A percentile compares a stretch with the other conserved stretches of the same genome.
Conservation (phyloP, 768 basidiomycete species). For the Mycena maculata region DNA sequence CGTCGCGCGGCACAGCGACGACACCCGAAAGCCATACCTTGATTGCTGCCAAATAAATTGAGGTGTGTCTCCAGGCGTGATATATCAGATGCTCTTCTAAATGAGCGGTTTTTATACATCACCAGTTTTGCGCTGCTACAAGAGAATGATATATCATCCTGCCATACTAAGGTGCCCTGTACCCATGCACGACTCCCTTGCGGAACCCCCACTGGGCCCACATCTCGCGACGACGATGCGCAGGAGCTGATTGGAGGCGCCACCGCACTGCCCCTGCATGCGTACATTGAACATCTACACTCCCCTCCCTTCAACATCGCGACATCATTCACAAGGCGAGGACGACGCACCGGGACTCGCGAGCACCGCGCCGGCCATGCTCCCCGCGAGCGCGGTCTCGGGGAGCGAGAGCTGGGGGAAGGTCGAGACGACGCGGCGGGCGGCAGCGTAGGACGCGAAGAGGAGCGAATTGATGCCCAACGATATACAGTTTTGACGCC, state of each 20-base stretch:
- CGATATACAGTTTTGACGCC: constrained; percentile 55
- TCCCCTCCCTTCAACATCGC: constrained; percentile 39
- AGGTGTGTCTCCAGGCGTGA: too few species aligned
- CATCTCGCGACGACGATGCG: constrained; percentile 82
- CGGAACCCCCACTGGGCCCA: constrained; percentile 89
- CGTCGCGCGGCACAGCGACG: too few species aligned
- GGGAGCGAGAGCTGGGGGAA: constrained; percentile 85
- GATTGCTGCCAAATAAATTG: too few species aligned
- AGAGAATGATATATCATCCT: too few species aligned
- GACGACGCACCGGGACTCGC: constrained; percentile 81
- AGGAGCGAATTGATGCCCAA: constrained; percentile 96
- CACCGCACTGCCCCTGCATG: constrained; percentile 97
- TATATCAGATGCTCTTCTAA: too few species aligned
- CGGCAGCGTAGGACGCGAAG: constrained; percentile 88
- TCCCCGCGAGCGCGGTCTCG: constrained; percentile 87
- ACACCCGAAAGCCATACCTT: too few species aligned
- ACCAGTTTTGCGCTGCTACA: too few species aligned
- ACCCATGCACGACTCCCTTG: constrained; percentile 94
- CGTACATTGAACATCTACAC: constrained; percentile 99
- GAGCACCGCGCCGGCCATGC: constrained; percentile 92
- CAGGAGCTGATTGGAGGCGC: constrained; percentile 80
- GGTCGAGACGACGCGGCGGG: constrained; percentile 86
- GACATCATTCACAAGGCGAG: neutral
- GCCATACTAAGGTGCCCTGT: too few species aligned
- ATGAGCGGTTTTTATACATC: too few species aligned